A percentile compares a stretch with the other conserved stretches of the same genome.
Conservation (phyloP, 1,284 basidiomycete genomes). For the Uromyces viciae-fabae region DNA sequence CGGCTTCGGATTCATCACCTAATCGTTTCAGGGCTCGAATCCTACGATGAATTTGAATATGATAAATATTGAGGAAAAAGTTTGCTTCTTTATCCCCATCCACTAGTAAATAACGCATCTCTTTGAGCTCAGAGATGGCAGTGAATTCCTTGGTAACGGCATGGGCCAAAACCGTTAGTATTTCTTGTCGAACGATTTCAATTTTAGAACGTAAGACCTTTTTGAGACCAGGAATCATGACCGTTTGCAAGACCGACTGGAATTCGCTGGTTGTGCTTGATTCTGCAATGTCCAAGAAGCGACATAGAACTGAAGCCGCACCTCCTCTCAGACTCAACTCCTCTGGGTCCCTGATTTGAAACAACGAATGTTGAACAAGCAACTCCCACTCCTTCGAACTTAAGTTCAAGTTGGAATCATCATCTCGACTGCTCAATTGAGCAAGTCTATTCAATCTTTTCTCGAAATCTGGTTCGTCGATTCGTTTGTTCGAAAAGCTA, state of each 20-base stretch:
- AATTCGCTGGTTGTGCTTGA: slow-evolving; percentile 50
- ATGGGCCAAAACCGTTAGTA: slow-evolving; percentile 74
- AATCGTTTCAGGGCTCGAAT: slow-evolving; percentile 81
- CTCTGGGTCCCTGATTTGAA: slow-evolving; percentile 81
- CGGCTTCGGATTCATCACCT: slow-evolving; percentile 72
- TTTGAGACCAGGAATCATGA: slow-evolving; percentile 76
- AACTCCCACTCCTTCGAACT: slow-evolving; percentile 72
- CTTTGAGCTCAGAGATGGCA: slow-evolving; percentile 64
- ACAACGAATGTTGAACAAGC: slow-evolving; percentile 75
- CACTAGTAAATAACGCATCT: slow-evolving; percentile 78
- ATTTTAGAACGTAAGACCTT: slow-evolving; percentile 72
- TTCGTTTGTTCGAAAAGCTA: slow-evolving; percentile 72
- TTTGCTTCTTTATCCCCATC: slow-evolving; percentile 89
- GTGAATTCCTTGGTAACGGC: slow-evolving; percentile 66
- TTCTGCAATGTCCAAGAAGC: slow-evolving; percentile 67
- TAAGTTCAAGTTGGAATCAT: slow-evolving; percentile 61
- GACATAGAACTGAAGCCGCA: slow-evolving; percentile 70
- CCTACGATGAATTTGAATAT: slow-evolving; percentile 88
- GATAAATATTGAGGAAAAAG: slow-evolving; percentile 94
- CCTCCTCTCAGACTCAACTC: slow-evolving; percentile 84
- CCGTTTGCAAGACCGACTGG: slow-evolving; percentile 60
- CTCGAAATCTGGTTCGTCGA: slow-evolving; percentile 93
- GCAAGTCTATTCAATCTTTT: slow-evolving; percentile 74
- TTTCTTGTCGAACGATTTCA: slow-evolving; percentile 84
- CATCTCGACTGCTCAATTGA: slow-evolving; percentile 62